Base-by-base conservation (phyloP, 306 rosid genomes). In the Medicago ruthenica region DNA sequence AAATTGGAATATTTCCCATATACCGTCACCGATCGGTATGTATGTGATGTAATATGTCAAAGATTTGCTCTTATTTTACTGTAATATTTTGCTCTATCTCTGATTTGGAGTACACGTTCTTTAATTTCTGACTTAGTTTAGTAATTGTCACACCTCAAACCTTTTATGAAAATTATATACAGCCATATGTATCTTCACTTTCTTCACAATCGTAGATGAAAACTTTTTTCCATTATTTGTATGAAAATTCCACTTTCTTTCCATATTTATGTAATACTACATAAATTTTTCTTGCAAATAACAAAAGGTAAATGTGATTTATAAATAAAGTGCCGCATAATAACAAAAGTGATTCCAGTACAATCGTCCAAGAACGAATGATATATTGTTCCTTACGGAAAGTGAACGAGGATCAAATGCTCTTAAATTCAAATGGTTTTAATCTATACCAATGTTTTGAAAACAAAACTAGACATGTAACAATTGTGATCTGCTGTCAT, bases 21-120 rank as follows among this genome's bases (percentile, higher is more conserved):
- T 50, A 75, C n/a, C 20, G 81, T 50, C 72, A 68, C 64, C 64
- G 57, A 48, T 54, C 3, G 14, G 40, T 37, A 24, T 81, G 67
- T 64, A 11, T 45, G 69, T 6, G 31, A 63, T 58, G 45, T 27
- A 63, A 70, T 58, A 40, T 41, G 74, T 51, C 53, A 27, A 24
- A 22, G 27, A 60, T 15, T 60, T 80, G 67, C 24, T 50, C 34
- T 47, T 74, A 7, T 74, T 67, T 47, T 45, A 20, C 45, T 47
- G 18, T 2, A 44, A 54, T 70, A 17, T 41, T 63, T 48, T 53
- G 12, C 54, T 0, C 10, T 40, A 27, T 27, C 73, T 61, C 31
- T 74, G 57, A 45, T 68, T 51, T 59, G 7, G 16, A 9, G 34
- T n/a, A 5, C 40, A 7, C 27, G n/a, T 11, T 48, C 54, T 51